Base-by-base conservation (phyloP, 495 filamentous ascomycete genomes). In the Friedmanniomyces endolithicus region DNA sequence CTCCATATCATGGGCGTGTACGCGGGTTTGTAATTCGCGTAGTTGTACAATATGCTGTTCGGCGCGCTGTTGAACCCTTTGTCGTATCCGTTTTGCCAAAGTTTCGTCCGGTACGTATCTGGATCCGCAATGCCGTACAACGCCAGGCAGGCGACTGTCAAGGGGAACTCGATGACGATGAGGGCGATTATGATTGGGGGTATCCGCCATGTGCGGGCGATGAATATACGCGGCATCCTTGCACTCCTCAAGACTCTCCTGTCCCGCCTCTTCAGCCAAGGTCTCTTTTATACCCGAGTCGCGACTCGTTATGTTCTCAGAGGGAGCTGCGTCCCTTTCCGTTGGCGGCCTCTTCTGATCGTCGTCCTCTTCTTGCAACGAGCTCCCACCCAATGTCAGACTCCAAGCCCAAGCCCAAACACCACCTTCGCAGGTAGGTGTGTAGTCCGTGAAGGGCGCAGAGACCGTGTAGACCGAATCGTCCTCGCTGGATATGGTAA, bases 41-140 rank as follows among this genome's bases (percentile, higher is more conserved):
- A 79, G 17, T 83, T 82, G 64, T 88, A 95, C 22, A 90, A 61
- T 6, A 83, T 73, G 61, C 83, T 74, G 37, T 73, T 74, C 20
- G 89, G 89, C 55, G 80, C 78, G 59, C 87, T 92, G 69, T 94
- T 94, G 76, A 87, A 89, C 48, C 83, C 81, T 62, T 87, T 79
- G 41, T 87, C 75, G 46, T 74, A 76, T 46, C 89, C 89, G 64
- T 92, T 83, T 62, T 81, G 74, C 89, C 89, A 96, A 64, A 95
- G 69, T 51, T 74, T 77, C 7, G 86, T 85, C 20, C 85, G 80
- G 66, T 87, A 95, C 45, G 82, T 69, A 68, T 94, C 77, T 50
- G 88, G 87, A 23, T 81, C 78, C 19, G 87, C 84, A 59, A 96
- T 81, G 49, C 85, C 88, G 56, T 86, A 89, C 56, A 96, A 74